Evolutionary conservation across 805 yeast species (phyloP), one percentile per base, ranked within the genome.

Genomic region (Saccharomycopsis synnaedendra): DNA sequence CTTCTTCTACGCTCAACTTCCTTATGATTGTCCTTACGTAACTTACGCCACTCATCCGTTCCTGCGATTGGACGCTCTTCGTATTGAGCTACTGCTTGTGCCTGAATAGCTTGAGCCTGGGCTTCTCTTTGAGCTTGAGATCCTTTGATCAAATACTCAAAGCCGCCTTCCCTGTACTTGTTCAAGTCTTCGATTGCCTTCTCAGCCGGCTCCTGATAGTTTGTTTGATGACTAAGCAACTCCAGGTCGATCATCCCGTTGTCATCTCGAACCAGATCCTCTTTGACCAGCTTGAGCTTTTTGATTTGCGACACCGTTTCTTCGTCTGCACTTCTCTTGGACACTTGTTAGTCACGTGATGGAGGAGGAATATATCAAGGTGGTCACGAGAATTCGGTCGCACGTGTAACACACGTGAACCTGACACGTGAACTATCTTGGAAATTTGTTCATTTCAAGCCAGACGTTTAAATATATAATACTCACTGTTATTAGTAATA

Each of bases 1-100:
- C 97, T 77, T 64, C 97, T 77, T 57, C 96, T 78, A 60, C 95
- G 75, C 67, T 89, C 97, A 28, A 89, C 97, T 65, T 89, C 96
- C 65, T 88, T 89, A 69, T 93, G 98, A 64, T 87, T 89, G 57
- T 85, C 85, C 58, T 84, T 81, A 58, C 96, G 79, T 61, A 79
- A 78, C 52, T 73, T 74, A 60, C 82, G 87, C 90, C 93, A 85
- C 62, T 84, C 94, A 41, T 81, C 86, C 35, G 32, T 36, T 27
- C 44, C 50, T 35, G 53, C 35, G 9, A 39, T 30, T 10, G 50
- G 42, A 8, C 42, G 33, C 30, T 32, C 48, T 30, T 45, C 49
- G 3, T 51, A 42, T 9, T 50, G 48, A n/a, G 54, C 48, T 3
- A 46, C 56, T n/a, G 35, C 45, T 11, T 37, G 44, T 3, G 37